Base-by-base conservation (phyloP, 2,329 filamentous ascomycete species). In the Moelleriella libera region DNA sequence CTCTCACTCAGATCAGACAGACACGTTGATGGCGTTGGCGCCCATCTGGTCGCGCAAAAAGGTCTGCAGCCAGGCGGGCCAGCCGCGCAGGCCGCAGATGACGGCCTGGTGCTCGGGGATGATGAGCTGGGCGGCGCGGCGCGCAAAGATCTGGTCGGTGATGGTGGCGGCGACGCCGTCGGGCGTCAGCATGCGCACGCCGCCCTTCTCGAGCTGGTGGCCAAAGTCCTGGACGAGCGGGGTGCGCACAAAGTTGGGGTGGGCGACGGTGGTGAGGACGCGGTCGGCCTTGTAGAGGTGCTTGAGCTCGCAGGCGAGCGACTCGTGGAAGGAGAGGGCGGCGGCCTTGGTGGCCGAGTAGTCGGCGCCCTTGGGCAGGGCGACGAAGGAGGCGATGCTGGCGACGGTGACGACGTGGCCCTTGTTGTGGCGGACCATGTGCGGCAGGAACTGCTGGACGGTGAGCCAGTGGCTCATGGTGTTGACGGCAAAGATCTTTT, bases 391-490 rank as follows among this genome's bases (percentile, higher is more conserved):
- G 0, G 82, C 81, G 41, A 79, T 67, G n/a, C 74, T 80, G 11
- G 83, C 80, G 9, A 87, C 74, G 0, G 80, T 86, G 34, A 87
- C 76, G 43, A 87, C 62, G 67, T 84, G 83, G 46, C 83, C 83
- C 64, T 87, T 82, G 65, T 85, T 78, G 5, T 58, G 55, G 29
- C 64, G 58, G 43, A 82, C 65, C 74, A 88, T 83, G 53, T 63
- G 58, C 0, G 83, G 83, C 1, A 88, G 67, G 60, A 86, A 86
- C 52, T 82, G 74, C 55, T 78, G 74, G 0, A 72, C 67, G 2
- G 80, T 71, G 62, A 71, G 78, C 68, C 77, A 85, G 63, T 85
- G 78, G 0, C 78, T 68, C 21, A 86, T 63, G 2, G 75, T 68
- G 63, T 87, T 88, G 53, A 87, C 78, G 46, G 77, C 76, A 58